Evolutionary conservation across 2,329 filamentous ascomycete species (phyloP).

Genomic region (Simplicillium sp.): DNA sequence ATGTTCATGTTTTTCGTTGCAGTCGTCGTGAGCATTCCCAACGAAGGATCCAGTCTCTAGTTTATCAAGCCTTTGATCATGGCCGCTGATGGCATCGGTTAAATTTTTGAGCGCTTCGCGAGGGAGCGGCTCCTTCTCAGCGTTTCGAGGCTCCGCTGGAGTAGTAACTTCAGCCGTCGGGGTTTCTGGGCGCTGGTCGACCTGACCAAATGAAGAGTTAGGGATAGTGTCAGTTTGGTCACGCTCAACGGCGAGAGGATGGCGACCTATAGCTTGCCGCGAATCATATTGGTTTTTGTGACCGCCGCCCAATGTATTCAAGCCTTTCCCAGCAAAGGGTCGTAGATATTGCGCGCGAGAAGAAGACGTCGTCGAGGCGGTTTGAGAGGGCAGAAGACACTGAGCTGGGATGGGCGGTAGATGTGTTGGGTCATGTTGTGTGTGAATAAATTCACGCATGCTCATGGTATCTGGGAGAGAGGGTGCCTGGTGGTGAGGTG

Average conservation of each 20-base stretch:
- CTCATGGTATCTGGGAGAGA: constrained; percentile 47
- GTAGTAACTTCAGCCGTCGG: constrained; percentile 13
- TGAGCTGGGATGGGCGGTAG: constrained; percentile 40
- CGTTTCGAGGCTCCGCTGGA: constrained; percentile 16
- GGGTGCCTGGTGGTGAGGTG: constrained; percentile 20
- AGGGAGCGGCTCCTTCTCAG: constrained; percentile 12
- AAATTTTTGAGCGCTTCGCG: constrained; percentile 33
- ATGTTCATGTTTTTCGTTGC: constrained; percentile 57
- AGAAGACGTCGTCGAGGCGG: constrained; percentile 42
- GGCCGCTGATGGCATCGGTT: constrained; percentile 43
- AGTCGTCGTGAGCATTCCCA: constrained; percentile 56
- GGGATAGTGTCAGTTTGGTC: constrained; percentile 3
- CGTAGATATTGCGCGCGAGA: constrained; percentile 39
- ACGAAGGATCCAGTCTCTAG: constrained; percentile 65
- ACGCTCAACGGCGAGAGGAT: constrained; percentile 2
- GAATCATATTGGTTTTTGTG: constrained; percentile 8
- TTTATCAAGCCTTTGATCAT: constrained; percentile 56
- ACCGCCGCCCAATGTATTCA: constrained; percentile 40
- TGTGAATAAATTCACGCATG: constrained; percentile 35
- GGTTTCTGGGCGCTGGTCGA: constrained; percentile 8
- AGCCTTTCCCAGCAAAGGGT: constrained; percentile 46
- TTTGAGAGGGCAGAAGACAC: constrained; percentile 40
- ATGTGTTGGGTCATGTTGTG: constrained; percentile 22
- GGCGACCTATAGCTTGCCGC: constrained; percentile 1
- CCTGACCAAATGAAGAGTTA: too few relatives aligned